Conservation (phyloP, 192 early-diverging fungal genomes). For the Coemansia sp. region DNA sequence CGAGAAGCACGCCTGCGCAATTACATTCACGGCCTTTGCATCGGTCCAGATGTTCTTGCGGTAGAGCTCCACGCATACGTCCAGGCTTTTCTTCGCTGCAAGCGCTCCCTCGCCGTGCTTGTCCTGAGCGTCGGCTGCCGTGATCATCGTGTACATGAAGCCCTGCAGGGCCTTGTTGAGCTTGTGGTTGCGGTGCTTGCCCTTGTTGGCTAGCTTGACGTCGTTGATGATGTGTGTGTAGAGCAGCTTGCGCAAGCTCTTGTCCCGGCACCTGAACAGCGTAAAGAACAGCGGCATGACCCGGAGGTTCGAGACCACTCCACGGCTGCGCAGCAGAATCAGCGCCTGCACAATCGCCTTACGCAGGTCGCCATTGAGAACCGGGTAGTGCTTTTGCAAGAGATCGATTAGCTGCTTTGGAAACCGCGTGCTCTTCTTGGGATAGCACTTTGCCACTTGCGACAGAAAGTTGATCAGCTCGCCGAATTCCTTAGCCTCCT, state of each 20-base stretch:
- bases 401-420: slow-evolving; percentile 83
- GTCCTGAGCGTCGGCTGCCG: slow-evolving; percentile 63
- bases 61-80: slow-evolving; percentile 97
- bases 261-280: slow-evolving; percentile 93
- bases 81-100: slow-evolving; percentile 94
- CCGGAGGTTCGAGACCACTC: slow-evolving; percentile 62
- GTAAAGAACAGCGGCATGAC: slow-evolving; percentile 93
- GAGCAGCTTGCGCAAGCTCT: slow-evolving; percentile 81
- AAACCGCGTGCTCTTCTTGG: slow-evolving; percentile 74
- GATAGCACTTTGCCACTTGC: slow-evolving; percentile 87
- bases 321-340: slow-evolving; percentile 85
- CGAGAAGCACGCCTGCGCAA: slow-evolving; percentile 95
- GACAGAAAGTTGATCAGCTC: slow-evolving; percentile 89
- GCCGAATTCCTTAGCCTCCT: slow-evolving; percentile 76
- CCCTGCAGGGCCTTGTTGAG: slow-evolving; percentile 97
- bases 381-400: slow-evolving; percentile 75
- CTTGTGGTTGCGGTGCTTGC: slow-evolving; percentile 93
- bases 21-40: slow-evolving; percentile 97
- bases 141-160: slow-evolving; percentile 97
- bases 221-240: slow-evolving; percentile 95
- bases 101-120: slow-evolving; percentile 71
- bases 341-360: slow-evolving; percentile 86
- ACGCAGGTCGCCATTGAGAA: slow-evolving; percentile 80
- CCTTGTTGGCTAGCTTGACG: slow-evolving; percentile 87
- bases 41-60: slow-evolving; percentile 97